Percentiles rank a stretch among this genome's conserved stretches.
Evolutionary conservation across 257 asterid species (phyloP).

Genomic region (Asclepias syriaca): DNA sequence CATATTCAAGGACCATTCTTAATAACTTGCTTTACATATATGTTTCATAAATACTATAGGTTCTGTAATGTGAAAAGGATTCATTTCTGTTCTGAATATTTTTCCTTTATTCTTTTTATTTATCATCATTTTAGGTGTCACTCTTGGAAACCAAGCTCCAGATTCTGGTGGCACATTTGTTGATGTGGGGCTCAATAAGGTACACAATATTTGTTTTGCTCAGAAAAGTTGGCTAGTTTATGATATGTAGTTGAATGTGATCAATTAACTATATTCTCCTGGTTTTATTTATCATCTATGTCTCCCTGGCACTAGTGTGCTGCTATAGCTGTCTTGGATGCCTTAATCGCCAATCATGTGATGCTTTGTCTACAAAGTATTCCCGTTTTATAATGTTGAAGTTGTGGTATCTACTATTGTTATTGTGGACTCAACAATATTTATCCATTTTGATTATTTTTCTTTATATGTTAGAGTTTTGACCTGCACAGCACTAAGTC

Average conservation of each 20-base stretch:
- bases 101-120: neutral
- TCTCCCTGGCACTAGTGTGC: neutral
- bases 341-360: neutral
- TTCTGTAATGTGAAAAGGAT: neutral
- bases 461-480: neutral
- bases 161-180: constrained; percentile 59
- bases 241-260: neutral
- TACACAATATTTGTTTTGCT: constrained; percentile 17
- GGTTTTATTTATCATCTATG: too few species aligned
- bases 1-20: neutral
- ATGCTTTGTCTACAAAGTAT: neutral
- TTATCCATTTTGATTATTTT: neutral
- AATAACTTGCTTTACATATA: neutral
- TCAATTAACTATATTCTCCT: neutral
- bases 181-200: constrained; percentile 95
- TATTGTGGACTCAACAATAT: neutral
- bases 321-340: neutral
- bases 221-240: constrained; percentile 12
- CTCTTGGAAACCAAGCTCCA: constrained; percentile 39
- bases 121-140: constrained; percentile 47
- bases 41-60: neutral
- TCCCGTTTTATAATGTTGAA: neutral
- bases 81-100: neutral
- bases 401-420: neutral
- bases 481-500: neutral